Conservation (phyloP, 2,329 filamentous ascomycete genomes). For the Fusarium lyarnte region DNA sequence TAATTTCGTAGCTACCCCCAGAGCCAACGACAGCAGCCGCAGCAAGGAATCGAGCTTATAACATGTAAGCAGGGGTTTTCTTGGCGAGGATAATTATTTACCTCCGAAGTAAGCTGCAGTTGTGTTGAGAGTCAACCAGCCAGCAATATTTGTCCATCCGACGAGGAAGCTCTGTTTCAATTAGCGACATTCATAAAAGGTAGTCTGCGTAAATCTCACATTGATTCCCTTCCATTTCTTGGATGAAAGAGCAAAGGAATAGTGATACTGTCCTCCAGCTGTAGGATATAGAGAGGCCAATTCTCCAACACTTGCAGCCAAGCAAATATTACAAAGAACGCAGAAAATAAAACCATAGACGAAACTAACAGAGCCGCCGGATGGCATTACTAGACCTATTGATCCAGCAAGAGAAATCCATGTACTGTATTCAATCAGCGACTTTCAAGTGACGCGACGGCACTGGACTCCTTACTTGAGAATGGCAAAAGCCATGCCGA, state of each 20-base stretch:
- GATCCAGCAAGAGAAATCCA: constrained; percentile 54
- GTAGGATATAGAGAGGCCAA: constrained; percentile 36
- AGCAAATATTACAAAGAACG: constrained; percentile 32
- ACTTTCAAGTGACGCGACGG: neutral
- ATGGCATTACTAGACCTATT: constrained; percentile 54
- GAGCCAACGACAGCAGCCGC: constrained; percentile 54
- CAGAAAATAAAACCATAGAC: constrained; percentile 51
- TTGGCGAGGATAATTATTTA: constrained; percentile 14
- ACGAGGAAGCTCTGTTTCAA: constrained; percentile 52
- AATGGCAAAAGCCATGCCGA: constrained; percentile 55
- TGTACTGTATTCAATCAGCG: constrained; percentile 31
- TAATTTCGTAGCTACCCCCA: constrained; percentile 50
- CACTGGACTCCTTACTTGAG: constrained; percentile 46
- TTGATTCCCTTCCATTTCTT: constrained; percentile 51
- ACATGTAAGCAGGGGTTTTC: neutral
- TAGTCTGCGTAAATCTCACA: constrained; percentile 31
- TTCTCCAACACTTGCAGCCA: constrained; percentile 34
- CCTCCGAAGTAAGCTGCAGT: constrained; percentile 56
- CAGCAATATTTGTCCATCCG: constrained; percentile 57
- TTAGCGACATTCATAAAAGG: neutral
- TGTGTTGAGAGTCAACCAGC: constrained; percentile 57
- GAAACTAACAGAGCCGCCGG: constrained; percentile 53
- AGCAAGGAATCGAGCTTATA: constrained; percentile 55
- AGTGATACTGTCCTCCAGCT: constrained; percentile 53
- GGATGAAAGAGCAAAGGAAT: constrained; percentile 53